Evolutionary conservation across 2,329 filamentous ascomycete genomes (phyloP).

Genomic region (Neonectria ditissima): DNA sequence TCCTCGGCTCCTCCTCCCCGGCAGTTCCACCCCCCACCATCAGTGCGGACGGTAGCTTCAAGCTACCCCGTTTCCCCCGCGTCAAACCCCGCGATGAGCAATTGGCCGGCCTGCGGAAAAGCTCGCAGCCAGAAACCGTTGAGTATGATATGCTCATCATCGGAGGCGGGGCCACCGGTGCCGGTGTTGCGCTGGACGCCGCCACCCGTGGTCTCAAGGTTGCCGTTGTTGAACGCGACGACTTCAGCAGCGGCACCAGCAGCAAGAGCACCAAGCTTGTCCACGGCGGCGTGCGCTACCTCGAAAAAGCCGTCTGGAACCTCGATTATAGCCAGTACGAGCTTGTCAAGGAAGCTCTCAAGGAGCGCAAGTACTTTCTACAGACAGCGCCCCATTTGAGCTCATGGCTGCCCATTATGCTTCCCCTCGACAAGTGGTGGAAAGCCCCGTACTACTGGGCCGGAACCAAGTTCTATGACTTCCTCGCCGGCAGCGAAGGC

Average conservation of each 20-base stretch:
- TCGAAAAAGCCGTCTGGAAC: conserved; percentile 82
- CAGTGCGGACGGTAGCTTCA: conserved; percentile 75
- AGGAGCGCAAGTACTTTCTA: conserved; percentile 80
- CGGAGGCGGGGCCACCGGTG: conserved; percentile 77
- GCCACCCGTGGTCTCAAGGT: conserved; percentile 78
- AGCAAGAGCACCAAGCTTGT: conserved; percentile 83
- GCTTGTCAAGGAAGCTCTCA: conserved; percentile 77
- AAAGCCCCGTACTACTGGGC: conserved; percentile 82
- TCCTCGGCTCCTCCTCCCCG: conserved; percentile 76
- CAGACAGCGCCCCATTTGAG: conserved; percentile 81
- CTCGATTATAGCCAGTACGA: conserved; percentile 79
- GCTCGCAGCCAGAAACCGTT: conserved; percentile 48
- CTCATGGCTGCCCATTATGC: conserved; percentile 80
- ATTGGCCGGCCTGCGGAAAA: conserved; percentile 67
- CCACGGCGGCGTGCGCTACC: conserved; percentile 80
- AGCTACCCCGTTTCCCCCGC: conserved; percentile 73
- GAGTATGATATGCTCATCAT: conserved; percentile 78
- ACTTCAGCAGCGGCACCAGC: conserved; percentile 79
- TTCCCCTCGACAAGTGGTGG: conserved; percentile 81
- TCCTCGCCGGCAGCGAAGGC: conserved; percentile 85
- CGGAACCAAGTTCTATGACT: conserved; percentile 85
- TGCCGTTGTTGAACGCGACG: conserved; percentile 77
- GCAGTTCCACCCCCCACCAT: conserved; percentile 78
- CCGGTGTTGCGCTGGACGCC: conserved; percentile 78
- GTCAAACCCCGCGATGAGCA: conserved; percentile 73